Percentiles rank a stretch among this genome's conserved stretches.
phyloP scores from a whole-genome alignment of 2,329 filamentous ascomycete species.

The Penicillium fuscoglaucum region DNA sequence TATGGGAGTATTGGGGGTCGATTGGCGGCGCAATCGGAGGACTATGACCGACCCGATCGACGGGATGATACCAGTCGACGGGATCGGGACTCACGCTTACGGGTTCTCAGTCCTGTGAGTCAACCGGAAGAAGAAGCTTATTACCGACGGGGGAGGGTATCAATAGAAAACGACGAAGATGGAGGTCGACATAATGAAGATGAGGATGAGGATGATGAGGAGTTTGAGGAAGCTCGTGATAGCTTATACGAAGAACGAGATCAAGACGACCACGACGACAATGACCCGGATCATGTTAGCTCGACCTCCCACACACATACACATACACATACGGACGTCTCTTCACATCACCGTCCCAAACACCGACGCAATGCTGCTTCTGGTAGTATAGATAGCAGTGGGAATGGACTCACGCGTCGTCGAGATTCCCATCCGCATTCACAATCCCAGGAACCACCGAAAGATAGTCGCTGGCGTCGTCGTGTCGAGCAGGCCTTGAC shows the following conservation, averaged over 20 bases:
- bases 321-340: conserved; percentile 27
- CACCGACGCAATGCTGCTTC: conserved; percentile 15
- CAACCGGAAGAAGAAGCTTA: conserved; percentile 65
- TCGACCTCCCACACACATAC: conserved; percentile 22
- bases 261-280: conserved; percentile 14
- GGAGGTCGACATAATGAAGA: conserved; percentile 35
- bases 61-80: conserved; percentile 5
- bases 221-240: conserved; percentile 40
- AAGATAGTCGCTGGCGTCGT: conserved; percentile 70
- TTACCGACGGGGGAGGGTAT: conserved; percentile 45
- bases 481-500: conserved; percentile 83
- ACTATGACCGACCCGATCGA: conserved; percentile 38
- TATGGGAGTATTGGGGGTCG: conserved; percentile 41
- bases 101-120: conserved; percentile 80
- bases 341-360: conserved; percentile 3
- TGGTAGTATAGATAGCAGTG: conserved; percentile 13
- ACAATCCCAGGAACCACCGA: conserved; percentile 61
- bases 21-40: conserved; percentile 38
- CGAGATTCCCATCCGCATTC: not conserved
- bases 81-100: conserved; percentile 56
- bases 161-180: conserved; percentile 20
- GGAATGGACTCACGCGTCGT: conserved; percentile 10
- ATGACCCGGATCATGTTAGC: conserved; percentile 46
- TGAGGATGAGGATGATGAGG: conserved; percentile 38
- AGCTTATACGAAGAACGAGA: conserved; percentile 38